Base-by-base conservation (phyloP, 371 early-diverging fungal species). In the Mortierella sp. region DNA sequence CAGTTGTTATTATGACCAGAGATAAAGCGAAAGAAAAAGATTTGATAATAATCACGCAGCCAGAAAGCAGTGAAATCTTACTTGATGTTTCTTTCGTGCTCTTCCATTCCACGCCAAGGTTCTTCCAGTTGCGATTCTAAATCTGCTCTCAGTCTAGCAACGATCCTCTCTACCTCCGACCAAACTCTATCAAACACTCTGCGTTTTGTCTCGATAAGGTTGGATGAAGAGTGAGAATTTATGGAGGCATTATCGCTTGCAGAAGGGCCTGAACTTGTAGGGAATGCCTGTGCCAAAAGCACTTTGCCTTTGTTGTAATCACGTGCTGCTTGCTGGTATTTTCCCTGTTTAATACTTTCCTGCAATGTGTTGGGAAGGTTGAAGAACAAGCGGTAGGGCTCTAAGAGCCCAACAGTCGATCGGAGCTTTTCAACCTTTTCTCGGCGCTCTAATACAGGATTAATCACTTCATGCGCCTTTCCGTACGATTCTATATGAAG, bases 161-260 rank as follows among this genome's bases (percentile, higher is more conserved):
- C 92, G 70, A 96, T 95, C 42, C 91, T 88, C 64, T 93, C 93
- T 22, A 97, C 97, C 76, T 97, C 97, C 0, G 83, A 84, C 99
- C 99, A 98, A 28, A 98, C 94, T 67, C 94, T 92, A 54, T 96
- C 97, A 86, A 98, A 96, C 31, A 98, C 96, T 71, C 86, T 89
- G 51, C 89, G 90, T 80, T 95, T 94, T 40, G 88, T 76, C 59
- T 89, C 91, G 9, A 57, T 72, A 72, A 43, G 76, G 73, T 64
- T 85, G 68, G 32, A 68, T 60, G 83, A 70, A 17, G 75, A 58
- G 12, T 59, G 66, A 23, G 66, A 80, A 26, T 71, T 28, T 0
- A 63, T 67, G n/a, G 77, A 73, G 1, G 84, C 61, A 47, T 29
- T 62, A 26, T 70, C 77, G n/a, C 70, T 64, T 2, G 22, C 29